phyloP scores from a whole-genome alignment of 305 asterid species.

The Caryopteris hybrid region DNA sequence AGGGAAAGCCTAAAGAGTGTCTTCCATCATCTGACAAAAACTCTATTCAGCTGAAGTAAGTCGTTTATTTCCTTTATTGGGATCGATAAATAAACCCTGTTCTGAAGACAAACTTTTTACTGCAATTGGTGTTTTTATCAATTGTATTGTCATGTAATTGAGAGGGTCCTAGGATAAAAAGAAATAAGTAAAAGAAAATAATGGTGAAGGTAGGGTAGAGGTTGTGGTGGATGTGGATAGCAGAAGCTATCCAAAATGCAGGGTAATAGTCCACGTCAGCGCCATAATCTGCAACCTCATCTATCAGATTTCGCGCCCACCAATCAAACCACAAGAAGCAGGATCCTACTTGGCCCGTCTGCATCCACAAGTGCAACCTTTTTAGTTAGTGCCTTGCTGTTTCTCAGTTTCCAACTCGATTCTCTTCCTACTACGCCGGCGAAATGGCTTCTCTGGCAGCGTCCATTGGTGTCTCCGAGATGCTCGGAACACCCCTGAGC shows the following conservation, averaged over 20 bases:
- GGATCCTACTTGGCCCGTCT: conserved; percentile 49
- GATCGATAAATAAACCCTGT: no score
- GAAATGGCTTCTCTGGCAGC: conserved; percentile 65
- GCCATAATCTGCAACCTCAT: conserved; percentile 40
- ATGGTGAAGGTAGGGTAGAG: no score
- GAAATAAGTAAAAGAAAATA: background rate
- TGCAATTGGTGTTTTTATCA: no score
- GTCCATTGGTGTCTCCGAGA: conserved; percentile 68
- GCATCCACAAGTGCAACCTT: conserved; percentile 57
- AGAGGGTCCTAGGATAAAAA: no score
- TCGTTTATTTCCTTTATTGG: no score
- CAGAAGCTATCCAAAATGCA: conserved; percentile 38
- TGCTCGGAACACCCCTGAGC: conserved; percentile 67
- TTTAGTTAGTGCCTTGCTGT: conserved; percentile 25
- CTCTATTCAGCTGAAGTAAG: no score
- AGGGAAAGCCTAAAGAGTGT: no score
- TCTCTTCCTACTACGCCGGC: background rate
- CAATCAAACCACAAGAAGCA: conserved; percentile 31
- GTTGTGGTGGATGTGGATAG: conserved; percentile 30
- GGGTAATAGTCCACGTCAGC: conserved; percentile 41
- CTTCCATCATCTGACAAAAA: no score
- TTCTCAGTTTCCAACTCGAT: conserved; percentile 13
- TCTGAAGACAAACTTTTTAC: no score
- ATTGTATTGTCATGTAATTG: no score
- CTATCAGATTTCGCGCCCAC: conserved; percentile 52